Evolutionary conservation across 257 asterid species (phyloP).

Genomic region (Solanum appendiculatum): DNA sequence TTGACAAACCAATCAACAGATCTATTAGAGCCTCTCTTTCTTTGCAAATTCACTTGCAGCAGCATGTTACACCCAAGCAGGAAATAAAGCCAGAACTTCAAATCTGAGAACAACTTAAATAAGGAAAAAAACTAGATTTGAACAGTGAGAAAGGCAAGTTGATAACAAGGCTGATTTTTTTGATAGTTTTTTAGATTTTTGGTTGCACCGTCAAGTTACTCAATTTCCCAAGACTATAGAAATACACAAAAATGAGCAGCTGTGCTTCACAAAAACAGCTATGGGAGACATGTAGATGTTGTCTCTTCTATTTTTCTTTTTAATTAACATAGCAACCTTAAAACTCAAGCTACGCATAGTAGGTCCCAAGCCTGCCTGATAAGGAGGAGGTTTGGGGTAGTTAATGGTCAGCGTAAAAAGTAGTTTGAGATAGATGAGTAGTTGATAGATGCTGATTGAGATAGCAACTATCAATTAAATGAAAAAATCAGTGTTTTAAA

Average conservation of each 20-base stretch:
- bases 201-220: not conserved
- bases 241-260: not conserved
- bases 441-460: not conserved
- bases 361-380: not conserved
- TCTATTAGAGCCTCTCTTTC: not conserved
- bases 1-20: not conserved
- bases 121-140: not conserved
- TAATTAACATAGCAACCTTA: not conserved
- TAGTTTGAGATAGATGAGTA: not conserved
- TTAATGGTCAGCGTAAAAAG: not conserved
- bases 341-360: not conserved
- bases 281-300: not conserved
- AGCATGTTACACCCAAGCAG: not conserved
- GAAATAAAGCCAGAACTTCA: not conserved
- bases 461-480: not conserved
- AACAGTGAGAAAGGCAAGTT: not conserved
- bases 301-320: not conserved
- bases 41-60: not conserved
- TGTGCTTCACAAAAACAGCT: not conserved
- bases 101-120: not conserved
- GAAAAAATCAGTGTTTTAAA: not conserved
- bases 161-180: not conserved
- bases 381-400: not conserved
- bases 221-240: not conserved
- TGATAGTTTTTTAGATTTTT: not conserved